A percentile compares a stretch with the other conserved stretches of the same genome.
Evolutionary conservation across 2,329 filamentous ascomycete genomes (phyloP).

Genomic region (Curvularia lunata): DNA sequence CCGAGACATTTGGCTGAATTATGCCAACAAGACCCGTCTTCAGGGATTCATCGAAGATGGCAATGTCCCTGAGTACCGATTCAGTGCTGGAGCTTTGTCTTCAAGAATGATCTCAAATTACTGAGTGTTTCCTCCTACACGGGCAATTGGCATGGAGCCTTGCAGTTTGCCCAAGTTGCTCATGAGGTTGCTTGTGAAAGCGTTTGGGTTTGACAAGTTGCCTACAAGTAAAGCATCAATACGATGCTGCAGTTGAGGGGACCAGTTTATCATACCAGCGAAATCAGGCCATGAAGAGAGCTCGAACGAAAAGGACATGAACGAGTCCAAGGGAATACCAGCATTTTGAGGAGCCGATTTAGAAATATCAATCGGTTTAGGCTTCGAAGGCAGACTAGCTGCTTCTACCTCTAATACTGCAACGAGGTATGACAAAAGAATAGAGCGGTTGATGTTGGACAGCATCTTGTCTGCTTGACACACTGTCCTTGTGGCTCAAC

Average conservation of each 20-base stretch:
- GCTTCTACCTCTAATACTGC: constrained; percentile 2
- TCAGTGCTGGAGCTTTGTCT: constrained; percentile 54
- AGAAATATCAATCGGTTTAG: constrained; percentile 2
- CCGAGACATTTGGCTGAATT: constrained; percentile 56
- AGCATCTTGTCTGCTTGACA: background rate
- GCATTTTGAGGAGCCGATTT: constrained; percentile 2
- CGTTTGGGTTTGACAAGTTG: constrained; percentile 62
- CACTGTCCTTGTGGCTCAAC: background rate
- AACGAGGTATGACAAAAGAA: background rate
- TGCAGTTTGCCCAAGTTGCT: constrained; percentile 61
- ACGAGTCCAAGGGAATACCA: constrained; percentile 11
- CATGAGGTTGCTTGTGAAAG: constrained; percentile 65
- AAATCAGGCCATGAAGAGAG: constrained; percentile 14
- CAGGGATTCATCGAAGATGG: constrained; percentile 9
- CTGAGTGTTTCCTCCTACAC: constrained; percentile 69
- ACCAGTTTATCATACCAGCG: background rate
- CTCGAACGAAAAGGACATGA: constrained; percentile 10
- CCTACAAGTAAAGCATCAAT: constrained; percentile 34
- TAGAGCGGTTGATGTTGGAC: background rate
- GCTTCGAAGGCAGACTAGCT: background rate
- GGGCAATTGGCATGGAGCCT: constrained; percentile 64
- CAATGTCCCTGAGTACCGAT: constrained; percentile 44
- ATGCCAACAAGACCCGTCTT: constrained; percentile 55
- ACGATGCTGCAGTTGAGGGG: background rate
- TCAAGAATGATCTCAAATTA: constrained; percentile 62